Conservation (phyloP, 2,329 filamentous ascomycete genomes). For the Phialophora chinensis region DNA sequence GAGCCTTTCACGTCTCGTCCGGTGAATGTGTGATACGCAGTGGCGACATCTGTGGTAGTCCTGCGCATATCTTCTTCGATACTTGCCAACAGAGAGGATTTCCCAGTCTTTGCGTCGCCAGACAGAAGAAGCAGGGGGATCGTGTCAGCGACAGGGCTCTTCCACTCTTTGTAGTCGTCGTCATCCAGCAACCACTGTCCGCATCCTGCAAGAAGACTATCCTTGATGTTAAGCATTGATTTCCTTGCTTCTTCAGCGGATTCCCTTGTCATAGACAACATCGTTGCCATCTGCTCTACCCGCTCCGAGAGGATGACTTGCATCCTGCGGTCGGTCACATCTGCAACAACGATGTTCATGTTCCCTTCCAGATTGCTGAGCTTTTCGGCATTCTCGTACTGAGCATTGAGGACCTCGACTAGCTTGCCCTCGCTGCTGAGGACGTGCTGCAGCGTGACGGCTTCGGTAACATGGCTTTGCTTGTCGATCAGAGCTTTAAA, state of each 20-base stretch:
- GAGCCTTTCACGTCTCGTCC: background rate
- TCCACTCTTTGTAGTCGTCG: background rate
- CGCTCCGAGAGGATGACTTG: conserved; percentile 9
- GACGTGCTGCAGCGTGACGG: conserved; percentile 31
- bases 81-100: background rate
- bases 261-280: conserved; percentile 5
- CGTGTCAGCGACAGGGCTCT: background rate
- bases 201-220: background rate
- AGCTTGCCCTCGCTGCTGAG: conserved; percentile 11
- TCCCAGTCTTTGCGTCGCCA: background rate
- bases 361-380: conserved; percentile 5
- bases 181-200: conserved; percentile 1
- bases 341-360: conserved; percentile 4
- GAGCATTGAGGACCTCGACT: conserved; percentile 4
- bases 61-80: background rate
- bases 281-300: conserved; percentile 3
- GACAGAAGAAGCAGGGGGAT: background rate
- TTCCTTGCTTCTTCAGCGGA: conserved; percentile 7
- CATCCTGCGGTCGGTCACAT: conserved; percentile 11
- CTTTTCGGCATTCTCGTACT: conserved; percentile 12
- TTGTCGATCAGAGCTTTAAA: conserved; percentile 41
- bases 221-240: background rate
- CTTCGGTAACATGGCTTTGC: conserved; percentile 42
- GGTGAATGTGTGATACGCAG: background rate
- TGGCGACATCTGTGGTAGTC: background rate